Evolutionary conservation across 1,139 yeast species (phyloP).

Genomic region (Blastobotrys niveus): DNA sequence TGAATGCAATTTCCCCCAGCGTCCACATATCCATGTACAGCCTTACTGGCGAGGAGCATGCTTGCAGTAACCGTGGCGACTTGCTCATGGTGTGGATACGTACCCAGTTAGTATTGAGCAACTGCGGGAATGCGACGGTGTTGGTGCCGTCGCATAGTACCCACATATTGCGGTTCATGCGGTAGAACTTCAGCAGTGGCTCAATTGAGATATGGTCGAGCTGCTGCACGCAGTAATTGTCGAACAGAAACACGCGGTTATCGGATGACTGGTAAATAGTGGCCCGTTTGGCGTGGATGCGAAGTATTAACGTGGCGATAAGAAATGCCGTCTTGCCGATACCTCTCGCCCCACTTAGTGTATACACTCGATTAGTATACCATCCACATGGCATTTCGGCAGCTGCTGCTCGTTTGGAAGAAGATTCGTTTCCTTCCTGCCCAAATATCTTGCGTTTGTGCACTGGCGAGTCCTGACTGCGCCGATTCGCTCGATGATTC

Average conservation of each 20-base stretch:
- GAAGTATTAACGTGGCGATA: constrained; percentile 4
- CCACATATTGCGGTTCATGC: constrained; percentile 10
- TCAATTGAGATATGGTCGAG: background rate
- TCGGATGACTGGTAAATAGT: constrained; percentile 6
- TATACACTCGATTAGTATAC: constrained; percentile 11
- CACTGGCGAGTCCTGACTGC: constrained; percentile 7
- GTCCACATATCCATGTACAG: constrained; percentile 6
- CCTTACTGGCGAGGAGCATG: background rate
- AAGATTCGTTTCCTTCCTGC: too few relatives aligned
- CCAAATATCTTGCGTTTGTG: background rate
- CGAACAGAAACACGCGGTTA: constrained; percentile 6
- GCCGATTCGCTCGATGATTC: constrained; percentile 10
- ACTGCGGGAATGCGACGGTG: background rate
- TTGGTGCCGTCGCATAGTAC: constrained; percentile 7
- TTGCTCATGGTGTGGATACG: background rate
- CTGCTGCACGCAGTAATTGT: constrained; percentile 4
- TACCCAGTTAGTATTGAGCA: constrained; percentile 11
- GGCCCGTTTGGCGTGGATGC: constrained; percentile 5
- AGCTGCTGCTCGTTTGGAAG: background rate
- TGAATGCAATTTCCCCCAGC: constrained; percentile 8
- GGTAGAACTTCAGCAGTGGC: background rate
- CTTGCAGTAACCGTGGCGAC: background rate
- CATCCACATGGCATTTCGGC: constrained; percentile 9
- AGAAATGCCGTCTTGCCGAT: constrained; percentile 13
- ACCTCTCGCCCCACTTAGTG: constrained; percentile 5